phyloP scores from a whole-genome alignment of 768 basidiomycete species.

The Panus rudis region DNA sequence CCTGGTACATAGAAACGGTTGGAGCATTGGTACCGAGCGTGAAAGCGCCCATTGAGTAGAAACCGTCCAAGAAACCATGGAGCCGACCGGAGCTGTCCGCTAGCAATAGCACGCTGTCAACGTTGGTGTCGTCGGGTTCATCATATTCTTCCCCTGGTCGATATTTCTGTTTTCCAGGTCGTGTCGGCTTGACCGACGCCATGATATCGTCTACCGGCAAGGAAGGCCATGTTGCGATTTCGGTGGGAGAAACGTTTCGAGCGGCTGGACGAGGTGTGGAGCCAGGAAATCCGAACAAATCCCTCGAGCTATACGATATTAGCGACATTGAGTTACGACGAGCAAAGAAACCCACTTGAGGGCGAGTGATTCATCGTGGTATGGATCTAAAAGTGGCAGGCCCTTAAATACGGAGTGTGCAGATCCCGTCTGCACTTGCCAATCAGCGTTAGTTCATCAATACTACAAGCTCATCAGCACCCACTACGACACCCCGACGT shows the following conservation, averaged over 20 bases:
- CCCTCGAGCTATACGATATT: slow-evolving; percentile 48
- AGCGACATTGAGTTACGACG: background rate
- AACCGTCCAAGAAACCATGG: slow-evolving; percentile 69
- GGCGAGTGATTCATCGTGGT: slow-evolving; percentile 61
- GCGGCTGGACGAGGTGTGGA: slow-evolving; percentile 43
- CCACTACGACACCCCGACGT: slow-evolving; percentile 56
- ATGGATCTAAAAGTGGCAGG: slow-evolving; percentile 64
- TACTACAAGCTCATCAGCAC: slow-evolving; percentile 13
- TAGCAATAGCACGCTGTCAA: slow-evolving; percentile 52
- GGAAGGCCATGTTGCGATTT: slow-evolving; percentile 65
- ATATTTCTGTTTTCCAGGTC: slow-evolving; percentile 23
- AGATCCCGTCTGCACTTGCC: slow-evolving; percentile 64
- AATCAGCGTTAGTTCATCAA: slow-evolving; percentile 5
- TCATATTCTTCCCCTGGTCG: slow-evolving; percentile 30
- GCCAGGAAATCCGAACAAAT: slow-evolving; percentile 77
- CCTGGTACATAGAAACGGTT: too few relatives aligned
- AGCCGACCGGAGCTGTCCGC: slow-evolving; percentile 52
- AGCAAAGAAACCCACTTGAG: slow-evolving; percentile 45
- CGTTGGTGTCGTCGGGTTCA: slow-evolving; percentile 46
- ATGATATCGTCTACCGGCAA: slow-evolving; percentile 46
- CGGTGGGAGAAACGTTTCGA: slow-evolving; percentile 43
- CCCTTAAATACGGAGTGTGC: slow-evolving; percentile 62
- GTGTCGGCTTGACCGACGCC: slow-evolving; percentile 52
- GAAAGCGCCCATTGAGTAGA: slow-evolving; percentile 60
- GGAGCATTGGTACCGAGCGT: slow-evolving; percentile 42